Percentiles rank a stretch among this genome's conserved stretches.
These are phyloP conservation scores for Rhodotorula diobovata DNA, from an alignment of 768 basidiomycete species.

Conservation along the genomic window DNA sequence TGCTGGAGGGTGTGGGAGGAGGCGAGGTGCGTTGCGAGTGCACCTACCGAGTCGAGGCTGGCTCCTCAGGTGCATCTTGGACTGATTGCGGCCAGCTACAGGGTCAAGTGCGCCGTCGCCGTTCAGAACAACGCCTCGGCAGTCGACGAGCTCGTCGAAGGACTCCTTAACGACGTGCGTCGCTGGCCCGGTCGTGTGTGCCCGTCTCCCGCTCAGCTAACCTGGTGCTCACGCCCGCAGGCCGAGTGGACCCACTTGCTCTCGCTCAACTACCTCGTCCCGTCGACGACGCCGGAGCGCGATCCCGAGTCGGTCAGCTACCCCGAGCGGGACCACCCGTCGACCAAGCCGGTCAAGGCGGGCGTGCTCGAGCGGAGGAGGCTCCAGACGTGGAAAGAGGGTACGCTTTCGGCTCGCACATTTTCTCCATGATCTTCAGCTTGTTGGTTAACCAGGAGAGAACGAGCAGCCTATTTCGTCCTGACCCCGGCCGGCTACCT, in stretches of 20 bases:
- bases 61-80: no score
- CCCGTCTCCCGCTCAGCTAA: not conserved
- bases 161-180: not conserved
- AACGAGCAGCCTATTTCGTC: slow-evolving; percentile 12
- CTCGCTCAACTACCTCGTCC: slow-evolving; percentile 25
- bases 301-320: slow-evolving; percentile 2
- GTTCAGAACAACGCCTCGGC: not conserved
- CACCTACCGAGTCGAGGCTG: no score
- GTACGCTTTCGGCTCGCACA: not conserved
- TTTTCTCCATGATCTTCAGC: not conserved
- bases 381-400: slow-evolving; percentile 13
- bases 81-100: not conserved
- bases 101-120: slow-evolving; percentile 8
- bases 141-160: slow-evolving; percentile 12
- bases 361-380: slow-evolving; percentile 25
- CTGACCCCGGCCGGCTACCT: slow-evolving; percentile 19
- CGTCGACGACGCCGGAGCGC: not conserved
- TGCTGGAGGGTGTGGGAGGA: slow-evolving; percentile 7
- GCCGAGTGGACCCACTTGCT: slow-evolving; percentile 25
- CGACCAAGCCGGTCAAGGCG: slow-evolving; percentile 10
- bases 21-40: not conserved
- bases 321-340: slow-evolving; percentile 5
- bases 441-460: no score
- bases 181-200: no score
- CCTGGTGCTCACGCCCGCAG: not conserved